Evolutionary conservation across 2,329 filamentous ascomycete genomes (phyloP).

Genomic region (Aspergillus viridinutans): DNA sequence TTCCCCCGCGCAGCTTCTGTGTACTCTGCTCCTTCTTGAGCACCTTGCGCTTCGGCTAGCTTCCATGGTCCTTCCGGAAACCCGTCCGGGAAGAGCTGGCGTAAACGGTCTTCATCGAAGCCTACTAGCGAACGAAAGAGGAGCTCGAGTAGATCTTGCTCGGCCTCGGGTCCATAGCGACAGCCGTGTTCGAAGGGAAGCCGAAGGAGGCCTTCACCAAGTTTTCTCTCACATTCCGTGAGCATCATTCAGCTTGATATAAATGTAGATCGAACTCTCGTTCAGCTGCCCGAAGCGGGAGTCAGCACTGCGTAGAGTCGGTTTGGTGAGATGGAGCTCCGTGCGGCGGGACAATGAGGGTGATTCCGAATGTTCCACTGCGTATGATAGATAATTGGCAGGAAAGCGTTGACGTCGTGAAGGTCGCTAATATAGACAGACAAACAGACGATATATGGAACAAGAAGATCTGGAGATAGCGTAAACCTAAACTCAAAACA

Average conservation of each 20-base stretch:
- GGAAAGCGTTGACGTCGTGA: background rate
- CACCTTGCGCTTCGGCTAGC: slow-evolving; percentile 81
- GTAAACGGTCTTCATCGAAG: slow-evolving; percentile 68
- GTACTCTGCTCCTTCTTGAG: slow-evolving; percentile 92
- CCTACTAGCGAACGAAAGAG: slow-evolving; percentile 86
- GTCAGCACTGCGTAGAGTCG: background rate
- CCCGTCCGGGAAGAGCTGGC: slow-evolving; percentile 76
- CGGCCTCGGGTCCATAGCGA: slow-evolving; percentile 69
- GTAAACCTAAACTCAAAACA: background rate
- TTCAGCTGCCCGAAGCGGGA: slow-evolving; percentile 18
- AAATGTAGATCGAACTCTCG: slow-evolving; percentile 19
- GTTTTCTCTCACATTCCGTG: slow-evolving; percentile 65
- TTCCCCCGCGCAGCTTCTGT: slow-evolving; percentile 87
- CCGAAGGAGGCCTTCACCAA: slow-evolving; percentile 76
- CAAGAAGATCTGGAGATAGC: background rate
- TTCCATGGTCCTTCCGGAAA: slow-evolving; percentile 64
- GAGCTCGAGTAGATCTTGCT: slow-evolving; percentile 66
- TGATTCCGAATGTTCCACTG: background rate
- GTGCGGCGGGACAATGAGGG: background rate
- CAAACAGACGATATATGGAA: background rate
- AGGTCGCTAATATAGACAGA: background rate
- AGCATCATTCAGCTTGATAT: slow-evolving; percentile 38
- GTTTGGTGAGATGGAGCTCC: background rate
- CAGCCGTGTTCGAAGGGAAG: slow-evolving; percentile 70
- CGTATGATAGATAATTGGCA: background rate